phyloP scores from a whole-genome alignment of 2,329 filamentous ascomycete species.

The Aspergillus aculeatinus region DNA sequence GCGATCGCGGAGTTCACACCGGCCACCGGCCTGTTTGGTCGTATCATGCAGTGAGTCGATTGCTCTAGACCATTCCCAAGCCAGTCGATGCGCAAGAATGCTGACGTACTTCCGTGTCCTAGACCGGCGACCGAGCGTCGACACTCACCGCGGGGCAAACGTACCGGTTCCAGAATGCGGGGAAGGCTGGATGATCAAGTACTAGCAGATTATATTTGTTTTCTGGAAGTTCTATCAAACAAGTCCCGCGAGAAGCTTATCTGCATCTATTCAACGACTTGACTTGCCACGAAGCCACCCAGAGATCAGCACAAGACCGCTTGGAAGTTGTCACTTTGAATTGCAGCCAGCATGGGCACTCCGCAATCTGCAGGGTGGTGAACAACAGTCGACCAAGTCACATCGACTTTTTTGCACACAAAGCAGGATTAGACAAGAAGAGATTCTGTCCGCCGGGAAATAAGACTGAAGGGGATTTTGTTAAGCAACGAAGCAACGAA shows the following conservation, averaged over 20 bases:
- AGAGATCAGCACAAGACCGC: neutral
- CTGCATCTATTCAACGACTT: neutral
- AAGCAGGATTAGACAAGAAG: neutral
- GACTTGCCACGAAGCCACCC: neutral
- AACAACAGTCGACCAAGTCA: neutral
- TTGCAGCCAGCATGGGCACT: neutral
- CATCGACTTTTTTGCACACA: neutral
- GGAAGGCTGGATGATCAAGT: neutral
- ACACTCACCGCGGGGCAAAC: neutral
- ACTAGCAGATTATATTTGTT: neutral
- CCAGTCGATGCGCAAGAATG: neutral
- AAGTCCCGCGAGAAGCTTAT: neutral
- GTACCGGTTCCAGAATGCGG: neutral
- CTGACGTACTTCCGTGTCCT: neutral
- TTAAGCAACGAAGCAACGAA: neutral
- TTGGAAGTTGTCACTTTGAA: neutral
- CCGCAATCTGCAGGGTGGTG: neutral
- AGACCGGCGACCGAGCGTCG: neutral
- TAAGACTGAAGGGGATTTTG: neutral
- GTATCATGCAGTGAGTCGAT: neutral
- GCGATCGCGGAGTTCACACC: neutral
- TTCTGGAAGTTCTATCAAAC: neutral
- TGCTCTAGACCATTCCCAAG: neutral
- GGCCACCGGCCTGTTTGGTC: neutral
- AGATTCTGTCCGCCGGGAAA: neutral